Percentiles rank a stretch among this genome's conserved stretches.
phyloP scores from a whole-genome alignment of 2,329 filamentous ascomycete genomes.

The Geoglossum cookeanum region DNA sequence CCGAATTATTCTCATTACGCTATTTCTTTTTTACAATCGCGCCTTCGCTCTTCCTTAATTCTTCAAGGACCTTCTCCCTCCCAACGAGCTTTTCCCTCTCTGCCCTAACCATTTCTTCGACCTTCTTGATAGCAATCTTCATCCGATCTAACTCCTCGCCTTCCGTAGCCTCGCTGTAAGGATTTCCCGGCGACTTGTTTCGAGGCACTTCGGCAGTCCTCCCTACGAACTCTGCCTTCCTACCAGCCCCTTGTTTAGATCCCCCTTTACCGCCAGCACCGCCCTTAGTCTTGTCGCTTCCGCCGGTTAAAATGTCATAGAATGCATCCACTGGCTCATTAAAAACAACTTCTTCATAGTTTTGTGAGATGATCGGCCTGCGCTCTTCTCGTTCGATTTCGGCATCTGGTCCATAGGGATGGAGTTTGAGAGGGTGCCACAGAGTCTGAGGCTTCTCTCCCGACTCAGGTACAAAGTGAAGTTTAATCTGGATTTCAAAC shows the following conservation, averaged over 20 bases:
- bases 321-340: conserved; percentile 92
- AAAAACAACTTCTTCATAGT: conserved; percentile 88
- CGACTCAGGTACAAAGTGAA: conserved; percentile 78
- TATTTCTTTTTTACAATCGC: conserved; percentile 12
- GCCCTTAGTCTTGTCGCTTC: conserved; percentile 23
- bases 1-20: not conserved
- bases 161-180: conserved; percentile 57
- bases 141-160: conserved; percentile 46
- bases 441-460: conserved; percentile 91
- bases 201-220: conserved; percentile 59
- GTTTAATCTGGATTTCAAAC: conserved; percentile 87
- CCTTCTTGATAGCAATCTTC: conserved; percentile 37
- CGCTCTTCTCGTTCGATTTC: conserved; percentile 50
- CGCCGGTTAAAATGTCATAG: conserved; percentile 58
- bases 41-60: conserved; percentile 26
- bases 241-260: conserved; percentile 24
- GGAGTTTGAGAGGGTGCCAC: conserved; percentile 79
- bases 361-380: conserved; percentile 54
- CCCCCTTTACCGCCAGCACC: conserved; percentile 22
- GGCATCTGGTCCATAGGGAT: conserved; percentile 65
- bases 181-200: conserved; percentile 43
- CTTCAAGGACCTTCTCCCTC: conserved; percentile 41
- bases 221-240: conserved; percentile 34
- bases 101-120: conserved; percentile 40
- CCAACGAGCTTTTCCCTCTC: conserved; percentile 43